A percentile compares a stretch with the other conserved stretches of the same genome.
Conservation (phyloP, 2,329 filamentous ascomycete species). For the Exophiala spinifera region DNA sequence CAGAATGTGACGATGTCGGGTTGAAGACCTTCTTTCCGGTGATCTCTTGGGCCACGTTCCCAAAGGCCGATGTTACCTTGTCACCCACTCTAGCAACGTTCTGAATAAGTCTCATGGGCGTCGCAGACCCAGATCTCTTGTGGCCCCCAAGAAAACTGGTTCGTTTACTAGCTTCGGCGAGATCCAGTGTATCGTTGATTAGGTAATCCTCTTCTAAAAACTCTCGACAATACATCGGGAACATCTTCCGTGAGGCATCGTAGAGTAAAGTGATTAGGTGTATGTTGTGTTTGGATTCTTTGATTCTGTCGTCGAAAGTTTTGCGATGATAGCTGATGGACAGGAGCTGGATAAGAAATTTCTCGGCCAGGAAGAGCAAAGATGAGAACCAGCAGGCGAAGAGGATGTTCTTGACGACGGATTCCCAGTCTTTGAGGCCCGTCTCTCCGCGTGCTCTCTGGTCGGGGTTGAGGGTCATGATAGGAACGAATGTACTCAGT, state of each 20-base stretch:
- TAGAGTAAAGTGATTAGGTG: slow-evolving; percentile 79
- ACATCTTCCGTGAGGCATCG: slow-evolving; percentile 82
- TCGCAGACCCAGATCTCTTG: slow-evolving; percentile 60
- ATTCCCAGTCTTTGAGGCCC: slow-evolving; percentile 48
- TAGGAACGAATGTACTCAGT: slow-evolving; percentile 56
- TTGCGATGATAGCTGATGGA: slow-evolving; percentile 67
- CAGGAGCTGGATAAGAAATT: slow-evolving; percentile 61
- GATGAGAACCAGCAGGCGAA: slow-evolving; percentile 56
- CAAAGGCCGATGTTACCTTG: slow-evolving; percentile 89
- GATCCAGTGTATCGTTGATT: slow-evolving; percentile 79
- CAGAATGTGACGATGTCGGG: slow-evolving; percentile 81
- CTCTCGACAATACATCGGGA: slow-evolving; percentile 87
- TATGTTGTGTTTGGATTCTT: slow-evolving; percentile 83
- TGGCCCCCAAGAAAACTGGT: slow-evolving; percentile 37
- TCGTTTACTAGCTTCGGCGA: slow-evolving; percentile 58
- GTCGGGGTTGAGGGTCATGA: slow-evolving; percentile 45
- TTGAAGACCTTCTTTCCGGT: slow-evolving; percentile 96
- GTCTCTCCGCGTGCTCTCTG: slow-evolving; percentile 35
- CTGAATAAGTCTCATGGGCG: slow-evolving; percentile 74
- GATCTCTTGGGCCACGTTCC: slow-evolving; percentile 89
- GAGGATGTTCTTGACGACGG: slow-evolving; percentile 56
- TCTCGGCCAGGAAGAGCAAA: slow-evolving; percentile 57
- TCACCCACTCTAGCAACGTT: slow-evolving; percentile 80
- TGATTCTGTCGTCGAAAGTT: slow-evolving; percentile 68
- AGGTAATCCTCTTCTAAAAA: slow-evolving; percentile 89